Conservation (phyloP, 805 yeast species). For the Torulaspora indica region DNA sequence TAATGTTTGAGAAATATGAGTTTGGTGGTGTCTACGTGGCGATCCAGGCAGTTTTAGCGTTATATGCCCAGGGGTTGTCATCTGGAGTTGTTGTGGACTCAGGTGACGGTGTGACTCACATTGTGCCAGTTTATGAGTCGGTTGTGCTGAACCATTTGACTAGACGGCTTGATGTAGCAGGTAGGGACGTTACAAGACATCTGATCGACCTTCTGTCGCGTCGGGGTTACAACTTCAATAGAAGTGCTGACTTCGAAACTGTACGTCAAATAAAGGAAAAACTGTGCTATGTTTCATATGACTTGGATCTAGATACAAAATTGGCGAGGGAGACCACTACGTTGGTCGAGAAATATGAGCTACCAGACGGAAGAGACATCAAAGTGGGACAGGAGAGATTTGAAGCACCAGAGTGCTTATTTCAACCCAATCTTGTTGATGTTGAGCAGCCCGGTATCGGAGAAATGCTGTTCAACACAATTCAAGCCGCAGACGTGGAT, state of each 20-base stretch:
- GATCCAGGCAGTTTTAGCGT: slow-evolving; percentile 95
- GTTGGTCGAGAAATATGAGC: slow-evolving; percentile 81
- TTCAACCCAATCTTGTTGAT: slow-evolving; percentile 93
- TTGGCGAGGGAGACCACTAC: slow-evolving; percentile 94
- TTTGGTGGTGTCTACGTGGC: slow-evolving; percentile 95
- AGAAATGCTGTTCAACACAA: slow-evolving; percentile 83
- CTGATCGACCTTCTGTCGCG: slow-evolving; percentile 85
- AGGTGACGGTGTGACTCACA: slow-evolving; percentile 92
- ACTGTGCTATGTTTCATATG: slow-evolving; percentile 91
- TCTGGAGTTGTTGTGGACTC: slow-evolving; percentile 98
- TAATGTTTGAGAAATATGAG: slow-evolving; percentile 88
- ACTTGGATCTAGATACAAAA: slow-evolving; percentile 81
- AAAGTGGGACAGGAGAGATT: slow-evolving; percentile 93
- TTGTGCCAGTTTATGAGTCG: slow-evolving; percentile 96
- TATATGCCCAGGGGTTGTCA: slow-evolving; percentile 93
- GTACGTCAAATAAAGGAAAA: slow-evolving; percentile 97
- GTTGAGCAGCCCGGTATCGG: slow-evolving; percentile 97
- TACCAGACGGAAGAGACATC: slow-evolving; percentile 94
- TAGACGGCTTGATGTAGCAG: slow-evolving; percentile 91
- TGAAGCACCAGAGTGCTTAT: slow-evolving; percentile 65
- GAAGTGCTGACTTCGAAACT: slow-evolving; percentile 98
- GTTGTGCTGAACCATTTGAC: slow-evolving; percentile 94
- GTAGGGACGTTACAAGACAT: slow-evolving; percentile 97
- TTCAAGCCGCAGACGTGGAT: slow-evolving; percentile 93
- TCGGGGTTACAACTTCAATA: slow-evolving; percentile 95